Evolutionary conservation across 1,284 basidiomycete genomes (phyloP), one percentile per base, ranked within the genome.

Genomic region (Trametes polyzona): DNA sequence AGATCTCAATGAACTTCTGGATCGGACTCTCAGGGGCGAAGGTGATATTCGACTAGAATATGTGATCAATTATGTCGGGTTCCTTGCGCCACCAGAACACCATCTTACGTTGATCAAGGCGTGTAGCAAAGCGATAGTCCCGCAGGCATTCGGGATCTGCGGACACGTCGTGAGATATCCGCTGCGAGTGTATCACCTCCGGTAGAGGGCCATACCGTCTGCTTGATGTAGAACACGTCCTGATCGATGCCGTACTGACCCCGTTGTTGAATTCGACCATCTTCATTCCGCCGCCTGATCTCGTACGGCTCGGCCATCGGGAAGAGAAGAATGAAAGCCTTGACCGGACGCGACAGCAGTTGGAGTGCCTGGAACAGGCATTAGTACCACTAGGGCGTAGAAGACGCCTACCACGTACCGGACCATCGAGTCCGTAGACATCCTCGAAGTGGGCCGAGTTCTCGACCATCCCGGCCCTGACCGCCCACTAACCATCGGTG

Each of bases 401-500:
- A 8, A 9, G 17, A 41, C 9, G 36, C 3, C 16, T 4, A 11
- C 9, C 14, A 63, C 75, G 32, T 52, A 88, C 88, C 66, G 88
- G 90, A 0, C 80, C 73, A 61, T 96, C 94, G 29, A 96, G 76
- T 2, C 91, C 92, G 67, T 86, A 96, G 33, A 95, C 80, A 70
- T 96, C 94, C 57, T 82, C 79, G 69, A 96, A 96, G 36, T 81
- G 75, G 8, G 83, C 80, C 21, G 81, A 75, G 4, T 78, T 71
- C 1, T 73, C 71, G 0, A 86, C 77, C 2, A 96, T 78, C 2
- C 94, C 94, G 3, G 90, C 86, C 47, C 85, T 83, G 33, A 78
- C 73, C 0, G 92, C 82, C 93, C 93, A 96, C 89, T 94, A 64
- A n/a, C n/a, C n/a, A n/a, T n/a, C n/a, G n/a, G n/a, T n/a, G n/a